Percentiles rank a stretch among this genome's conserved stretches.
Conservation (phyloP, 129 eudicot species). For the Arctium lappa region DNA sequence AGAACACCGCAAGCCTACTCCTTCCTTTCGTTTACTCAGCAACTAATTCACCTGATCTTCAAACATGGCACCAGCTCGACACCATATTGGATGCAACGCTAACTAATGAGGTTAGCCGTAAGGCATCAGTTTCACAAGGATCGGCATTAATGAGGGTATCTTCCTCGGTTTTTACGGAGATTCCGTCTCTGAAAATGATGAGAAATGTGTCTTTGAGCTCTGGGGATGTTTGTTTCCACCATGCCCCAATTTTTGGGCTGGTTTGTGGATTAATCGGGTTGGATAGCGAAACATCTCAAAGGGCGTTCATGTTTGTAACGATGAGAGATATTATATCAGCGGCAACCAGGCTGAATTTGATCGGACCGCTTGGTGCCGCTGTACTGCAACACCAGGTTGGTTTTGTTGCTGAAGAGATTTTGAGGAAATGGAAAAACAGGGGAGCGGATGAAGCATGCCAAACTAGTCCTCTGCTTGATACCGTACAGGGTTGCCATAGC, state of each 20-base stretch:
- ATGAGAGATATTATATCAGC: constrained; percentile 88
- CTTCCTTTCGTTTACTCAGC: constrained; percentile 76
- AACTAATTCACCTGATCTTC: constrained; percentile 42
- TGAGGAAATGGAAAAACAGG: constrained; percentile 76
- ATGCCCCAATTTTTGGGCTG: constrained; percentile 85
- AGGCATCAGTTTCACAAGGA: constrained; percentile 84
- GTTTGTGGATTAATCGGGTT: constrained; percentile 78
- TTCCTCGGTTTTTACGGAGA: constrained; percentile 66
- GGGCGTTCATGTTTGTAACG: constrained; percentile 72
- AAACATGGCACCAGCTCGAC: constrained; percentile 69
- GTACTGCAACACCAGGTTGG: constrained; percentile 77
- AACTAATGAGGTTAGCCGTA: constrained; percentile 75
- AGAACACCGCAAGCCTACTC: constrained; percentile 86
- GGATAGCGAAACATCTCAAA: constrained; percentile 59
- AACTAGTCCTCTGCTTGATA: constrained; percentile 84
- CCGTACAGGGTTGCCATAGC: constrained; percentile 89
- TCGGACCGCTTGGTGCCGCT: constrained; percentile 88
- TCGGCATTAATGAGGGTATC: constrained; percentile 78
- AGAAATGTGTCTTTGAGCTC: constrained; percentile 42
- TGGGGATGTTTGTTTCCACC: constrained; percentile 57
- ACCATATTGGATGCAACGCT: constrained; percentile 63
- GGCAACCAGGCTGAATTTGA: constrained; percentile 82
- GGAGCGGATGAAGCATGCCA: constrained; percentile 81
- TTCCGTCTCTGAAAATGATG: constrained; percentile 69
- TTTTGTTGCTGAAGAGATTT: constrained; percentile 53